Conservation (phyloP, 305 asterid genomes). For the Fraxinus baroniana region DNA sequence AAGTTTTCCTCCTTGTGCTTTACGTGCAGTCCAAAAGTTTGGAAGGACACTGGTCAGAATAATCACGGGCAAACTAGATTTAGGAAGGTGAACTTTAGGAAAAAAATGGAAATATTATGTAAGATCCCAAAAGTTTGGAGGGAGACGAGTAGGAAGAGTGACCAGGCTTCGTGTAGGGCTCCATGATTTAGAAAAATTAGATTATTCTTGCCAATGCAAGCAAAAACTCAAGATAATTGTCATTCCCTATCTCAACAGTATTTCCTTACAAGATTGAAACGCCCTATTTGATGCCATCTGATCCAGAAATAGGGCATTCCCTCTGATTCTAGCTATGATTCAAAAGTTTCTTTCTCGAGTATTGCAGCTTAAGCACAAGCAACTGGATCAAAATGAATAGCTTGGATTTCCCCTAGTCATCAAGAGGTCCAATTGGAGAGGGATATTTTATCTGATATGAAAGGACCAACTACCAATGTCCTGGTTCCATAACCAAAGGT, state of each 20-base stretch:
- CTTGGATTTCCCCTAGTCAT: not conserved
- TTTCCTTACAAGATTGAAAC: not conserved
- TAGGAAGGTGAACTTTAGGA: not conserved
- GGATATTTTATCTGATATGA: not conserved
- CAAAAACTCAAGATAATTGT: not conserved
- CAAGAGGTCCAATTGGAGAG: not conserved
- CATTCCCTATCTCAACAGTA: not conserved
- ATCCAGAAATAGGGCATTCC: not conserved
- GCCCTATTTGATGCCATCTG: not conserved
- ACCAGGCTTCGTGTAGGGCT: not conserved
- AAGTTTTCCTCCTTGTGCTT: not conserved
- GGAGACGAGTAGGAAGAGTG: not conserved
- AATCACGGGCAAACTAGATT: not conserved
- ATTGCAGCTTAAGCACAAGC: not conserved
- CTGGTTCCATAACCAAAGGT: not conserved
- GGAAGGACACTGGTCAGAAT: not conserved
- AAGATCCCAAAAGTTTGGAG: not conserved
- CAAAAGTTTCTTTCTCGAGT: not conserved
- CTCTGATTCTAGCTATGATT: not conserved
- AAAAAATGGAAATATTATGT: not conserved
- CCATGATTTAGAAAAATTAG: not conserved
- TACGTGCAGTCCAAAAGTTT: not conserved
- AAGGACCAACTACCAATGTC: not conserved
- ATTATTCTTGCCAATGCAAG: not conserved
- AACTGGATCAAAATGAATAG: not conserved